Conservation (phyloP, 2,329 filamentous ascomycete species). For the Curvularia lunata region DNA sequence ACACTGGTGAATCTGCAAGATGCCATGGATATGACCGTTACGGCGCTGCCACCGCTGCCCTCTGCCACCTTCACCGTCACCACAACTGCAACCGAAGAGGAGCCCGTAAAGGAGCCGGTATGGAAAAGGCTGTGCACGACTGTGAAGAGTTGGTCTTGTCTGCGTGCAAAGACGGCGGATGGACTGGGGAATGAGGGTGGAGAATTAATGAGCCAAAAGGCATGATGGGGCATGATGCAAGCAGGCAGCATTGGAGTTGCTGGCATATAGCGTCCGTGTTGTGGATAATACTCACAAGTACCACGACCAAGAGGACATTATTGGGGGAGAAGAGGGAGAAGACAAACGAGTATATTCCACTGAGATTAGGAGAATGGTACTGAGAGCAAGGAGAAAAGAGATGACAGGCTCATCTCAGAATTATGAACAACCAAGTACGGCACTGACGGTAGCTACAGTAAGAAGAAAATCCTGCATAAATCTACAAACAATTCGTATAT, state of each 20-base stretch:
- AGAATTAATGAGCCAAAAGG: not conserved
- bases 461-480: not conserved
- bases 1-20: conserved; percentile 17
- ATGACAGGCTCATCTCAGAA: not conserved
- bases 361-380: not conserved
- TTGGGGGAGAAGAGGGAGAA: not conserved
- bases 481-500: not conserved
- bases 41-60: conserved; percentile 15
- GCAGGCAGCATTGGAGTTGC: conserved; percentile 4
- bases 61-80: too few species aligned
- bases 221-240: not conserved
- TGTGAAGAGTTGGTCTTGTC: not conserved
- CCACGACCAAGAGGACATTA: not conserved
- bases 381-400: not conserved
- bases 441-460: not conserved
- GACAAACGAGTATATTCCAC: not conserved
- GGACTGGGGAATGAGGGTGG: not conserved
- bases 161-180: not conserved
- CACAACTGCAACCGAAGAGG: not conserved
- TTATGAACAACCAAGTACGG: not conserved
- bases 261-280: conserved; percentile 8
- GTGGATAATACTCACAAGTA: not conserved
- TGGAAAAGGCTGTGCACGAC: conserved; percentile 3
- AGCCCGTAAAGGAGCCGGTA: not conserved
- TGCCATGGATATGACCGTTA: conserved; percentile 16